phyloP scores from a whole-genome alignment of 2,329 filamentous ascomycete species.

The Stagonosporopsis vannaccii region DNA sequence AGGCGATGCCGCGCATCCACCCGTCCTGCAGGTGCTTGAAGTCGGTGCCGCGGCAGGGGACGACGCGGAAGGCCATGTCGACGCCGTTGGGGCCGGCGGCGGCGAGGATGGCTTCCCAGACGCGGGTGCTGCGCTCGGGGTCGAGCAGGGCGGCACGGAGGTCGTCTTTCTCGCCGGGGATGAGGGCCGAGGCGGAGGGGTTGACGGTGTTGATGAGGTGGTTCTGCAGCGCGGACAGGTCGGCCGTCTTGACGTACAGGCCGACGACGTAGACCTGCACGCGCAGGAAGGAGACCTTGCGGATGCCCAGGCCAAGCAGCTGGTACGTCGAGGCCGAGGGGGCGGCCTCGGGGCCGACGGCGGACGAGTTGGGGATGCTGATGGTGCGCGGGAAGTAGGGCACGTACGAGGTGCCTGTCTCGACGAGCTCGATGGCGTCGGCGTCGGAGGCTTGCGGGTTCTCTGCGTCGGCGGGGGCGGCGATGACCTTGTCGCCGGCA shows the following conservation, averaged over 20 bases:
- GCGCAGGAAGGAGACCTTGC: slow-evolving; percentile 86
- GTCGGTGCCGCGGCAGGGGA: slow-evolving; percentile 92
- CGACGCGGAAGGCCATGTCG: slow-evolving; percentile 81
- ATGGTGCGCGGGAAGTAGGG: slow-evolving; percentile 80
- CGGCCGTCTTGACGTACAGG: slow-evolving; percentile 84
- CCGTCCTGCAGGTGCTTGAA: slow-evolving; percentile 92
- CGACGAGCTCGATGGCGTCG: slow-evolving; percentile 75
- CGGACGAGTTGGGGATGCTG: slow-evolving; percentile 61
- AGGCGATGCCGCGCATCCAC: slow-evolving; percentile 84
- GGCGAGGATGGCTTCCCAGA: slow-evolving; percentile 75
- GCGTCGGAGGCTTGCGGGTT: slow-evolving; percentile 43
- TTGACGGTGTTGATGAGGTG: slow-evolving; percentile 79
- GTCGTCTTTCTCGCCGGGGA: slow-evolving; percentile 79
- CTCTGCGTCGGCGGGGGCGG: slow-evolving; percentile 46
- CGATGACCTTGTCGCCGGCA: slow-evolving; percentile 67
- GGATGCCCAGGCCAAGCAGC: slow-evolving; percentile 83
- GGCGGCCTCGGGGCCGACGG: slow-evolving; percentile 32
- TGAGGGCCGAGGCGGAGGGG: slow-evolving; percentile 79
- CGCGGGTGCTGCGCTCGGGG: slow-evolving; percentile 69
- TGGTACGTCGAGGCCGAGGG: slow-evolving; percentile 71
- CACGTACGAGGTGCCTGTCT: slow-evolving; percentile 82
- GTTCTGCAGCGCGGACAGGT: slow-evolving; percentile 81
- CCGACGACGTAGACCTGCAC: slow-evolving; percentile 96
- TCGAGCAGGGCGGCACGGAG: slow-evolving; percentile 75
- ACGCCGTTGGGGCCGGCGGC: slow-evolving; percentile 62